Percentiles rank a stretch among this genome's conserved stretches.
phyloP scores from a whole-genome alignment of 495 filamentous ascomycete genomes.

The Podospora appendiculata region DNA sequence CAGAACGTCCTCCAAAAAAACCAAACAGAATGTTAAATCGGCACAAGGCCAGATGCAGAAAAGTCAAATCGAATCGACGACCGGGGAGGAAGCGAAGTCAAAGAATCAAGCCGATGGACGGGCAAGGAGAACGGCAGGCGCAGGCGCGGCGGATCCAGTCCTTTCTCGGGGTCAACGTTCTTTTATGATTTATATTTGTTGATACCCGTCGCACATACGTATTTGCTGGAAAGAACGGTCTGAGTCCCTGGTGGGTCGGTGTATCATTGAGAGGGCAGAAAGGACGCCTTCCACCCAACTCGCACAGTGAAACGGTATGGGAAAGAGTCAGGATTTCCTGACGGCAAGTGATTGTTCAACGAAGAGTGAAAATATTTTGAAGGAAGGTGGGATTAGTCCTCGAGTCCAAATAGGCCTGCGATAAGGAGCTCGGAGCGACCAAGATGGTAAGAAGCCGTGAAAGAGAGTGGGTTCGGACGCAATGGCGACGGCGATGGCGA shows the following conservation, averaged over 20 bases:
- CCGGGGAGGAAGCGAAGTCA: neutral
- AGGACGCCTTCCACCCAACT: no score
- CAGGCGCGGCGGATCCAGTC: neutral
- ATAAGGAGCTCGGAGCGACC: slow-evolving; percentile 16
- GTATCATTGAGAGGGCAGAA: neutral
- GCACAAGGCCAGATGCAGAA: neutral
- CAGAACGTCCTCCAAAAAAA: neutral
- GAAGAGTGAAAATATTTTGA: neutral
- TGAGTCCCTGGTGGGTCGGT: neutral
- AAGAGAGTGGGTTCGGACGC: slow-evolving; percentile 12
- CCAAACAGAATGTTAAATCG: neutral
- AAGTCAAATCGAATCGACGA: neutral
- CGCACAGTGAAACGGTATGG: no score
- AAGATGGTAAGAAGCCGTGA: slow-evolving; percentile 12
- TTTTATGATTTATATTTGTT: neutral
- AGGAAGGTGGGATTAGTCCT: slow-evolving; percentile 15
- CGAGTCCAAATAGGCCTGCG: slow-evolving; percentile 14
- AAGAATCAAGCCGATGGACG: neutral
- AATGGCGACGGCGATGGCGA: slow-evolving; percentile 4
- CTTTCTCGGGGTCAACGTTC: neutral
- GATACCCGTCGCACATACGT: neutral
- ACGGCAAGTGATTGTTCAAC: neutral
- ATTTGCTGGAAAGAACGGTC: neutral
- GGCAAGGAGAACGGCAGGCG: neutral
- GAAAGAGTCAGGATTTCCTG: no score